Evolutionary conservation across 441 rosid species (phyloP).

Genomic region (Euphorbia celastroides): DNA sequence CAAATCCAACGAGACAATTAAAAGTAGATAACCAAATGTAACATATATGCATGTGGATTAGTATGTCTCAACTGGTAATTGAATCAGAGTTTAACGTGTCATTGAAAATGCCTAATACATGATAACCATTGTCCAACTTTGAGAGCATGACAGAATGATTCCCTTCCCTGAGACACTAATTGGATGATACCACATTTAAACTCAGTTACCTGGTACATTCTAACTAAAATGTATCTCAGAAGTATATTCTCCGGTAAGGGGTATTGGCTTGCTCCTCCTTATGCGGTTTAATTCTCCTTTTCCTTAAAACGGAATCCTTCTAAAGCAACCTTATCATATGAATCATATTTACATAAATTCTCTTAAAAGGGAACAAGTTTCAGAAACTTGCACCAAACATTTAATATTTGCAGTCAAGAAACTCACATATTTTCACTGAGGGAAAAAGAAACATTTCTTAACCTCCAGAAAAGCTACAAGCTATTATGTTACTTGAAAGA

Average conservation of each 20-base stretch:
- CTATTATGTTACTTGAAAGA: conserved; percentile 5
- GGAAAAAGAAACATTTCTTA: not conserved
- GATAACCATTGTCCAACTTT: not conserved
- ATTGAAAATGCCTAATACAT: not conserved
- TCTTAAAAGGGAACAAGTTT: not conserved
- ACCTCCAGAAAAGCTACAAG: not conserved
- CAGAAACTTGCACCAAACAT: not conserved
- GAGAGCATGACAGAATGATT: not conserved
- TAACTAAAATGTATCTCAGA: not conserved
- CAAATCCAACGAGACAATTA: not conserved
- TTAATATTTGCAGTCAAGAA: not conserved
- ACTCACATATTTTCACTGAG: not conserved
- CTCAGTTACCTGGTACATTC: not conserved
- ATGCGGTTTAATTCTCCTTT: not conserved
- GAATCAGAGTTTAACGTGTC: not conserved
- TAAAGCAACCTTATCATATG: not conserved
- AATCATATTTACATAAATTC: not conserved
- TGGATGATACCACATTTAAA: not conserved
- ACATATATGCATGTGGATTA: not conserved
- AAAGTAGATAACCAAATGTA: not conserved
- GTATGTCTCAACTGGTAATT: not conserved
- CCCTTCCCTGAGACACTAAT: not conserved
- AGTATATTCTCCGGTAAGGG: not conserved
- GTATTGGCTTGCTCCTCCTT: not conserved
- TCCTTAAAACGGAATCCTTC: not conserved